Base-by-base conservation (phyloP, 2,329 filamentous ascomycete genomes). In the Septoria petroselini region DNA sequence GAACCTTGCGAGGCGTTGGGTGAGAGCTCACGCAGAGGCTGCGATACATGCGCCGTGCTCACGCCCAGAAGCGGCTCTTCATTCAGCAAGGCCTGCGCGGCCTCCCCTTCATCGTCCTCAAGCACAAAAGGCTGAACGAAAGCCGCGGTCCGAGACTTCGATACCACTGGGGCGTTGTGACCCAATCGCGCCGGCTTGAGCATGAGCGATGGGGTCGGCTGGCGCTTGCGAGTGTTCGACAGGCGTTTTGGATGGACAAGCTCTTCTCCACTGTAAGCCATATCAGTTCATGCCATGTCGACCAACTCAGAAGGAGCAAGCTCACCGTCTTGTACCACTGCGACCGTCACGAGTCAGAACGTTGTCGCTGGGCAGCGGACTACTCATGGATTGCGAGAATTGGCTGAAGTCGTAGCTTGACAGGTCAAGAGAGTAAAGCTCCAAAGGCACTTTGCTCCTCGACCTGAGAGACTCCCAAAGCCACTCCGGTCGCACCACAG, bases 401-500 rank as follows among this genome's bases (percentile, higher is more conserved):
- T 60, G 53, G 11, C 41, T 55, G 5, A 52, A 44, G 39, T 62
- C 58, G 33, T 54, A 53, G 2, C 48, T 43, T 6, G 60, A 53
- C 21, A 64, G 34, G 12, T 50, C 30, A 9, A 66, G 38, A 42
- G 49, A 41, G 58, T 58, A 64, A 2, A 79, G 14, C 45, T 72
- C 25, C 59, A 76, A 77, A 8, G 75, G 62, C 48, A 78, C 71
- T 59, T 71, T 73, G 46, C 73, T 67, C 23, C 79, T 62, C 38
- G 64, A 67, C 45, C 76, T 74, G 42, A 96, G 82, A 58, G 86
- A 93, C 43, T 84, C 79, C 84, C 87, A 93, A 2, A 98, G 74
- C 93, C 93, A 98, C 17, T 85, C 80, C 14, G 82, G 80, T 6
- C 79, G 79, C 8, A 97, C 86, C n/a, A 91, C 82, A 1, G 90